Base-by-base conservation (phyloP, 2,329 filamentous ascomycete species). In the Ramichloridium luteum region DNA sequence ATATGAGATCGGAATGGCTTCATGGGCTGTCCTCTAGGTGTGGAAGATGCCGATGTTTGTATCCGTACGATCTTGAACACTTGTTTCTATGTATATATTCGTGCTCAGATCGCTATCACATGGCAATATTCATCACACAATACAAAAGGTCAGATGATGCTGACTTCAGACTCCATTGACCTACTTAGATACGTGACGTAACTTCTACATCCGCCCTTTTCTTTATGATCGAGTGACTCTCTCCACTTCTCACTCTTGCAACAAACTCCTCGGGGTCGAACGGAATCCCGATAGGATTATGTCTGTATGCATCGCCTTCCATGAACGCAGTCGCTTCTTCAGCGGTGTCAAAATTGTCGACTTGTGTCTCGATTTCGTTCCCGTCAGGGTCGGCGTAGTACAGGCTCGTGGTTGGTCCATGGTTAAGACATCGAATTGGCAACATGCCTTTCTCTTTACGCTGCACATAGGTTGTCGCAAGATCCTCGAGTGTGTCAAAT, bases 181-280 rank as follows among this genome's bases (percentile, higher is more conserved):
- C n/a, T n/a, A n/a, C n/a, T n/a, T n/a, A n/a, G n/a, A n/a, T n/a
- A n/a, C n/a, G n/a, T n/a, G n/a, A n/a, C n/a, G n/a, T n/a, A n/a
- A n/a, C 20, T 23, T n/a, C 26, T 3, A 34, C 31, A 12, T 34
- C 16, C 8, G 6, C 4, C 13, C 31, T 29, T 31, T 37, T 37
- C 36, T 35, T 40, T 16, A 43, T 27, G 15, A 13, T 25, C 13
- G 20, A 31, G 27, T 49, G 38, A 22, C 39, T 35, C 27, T 49
- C 54, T 4, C 47, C 52, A 9, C 16, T 31, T 25, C 48, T 15
- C 11, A 57, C 22, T n/a, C 44, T 34, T 33, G 27, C 22, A 23
- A 60, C 48, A 17, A 60, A 38, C 1, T 63, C 61, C 13, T 66
- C 64, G 0, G 62, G 53, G 34, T 66, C 60, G 39, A 64, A 57